Percentiles rank a stretch among this genome's conserved stretches.
Evolutionary conservation across 2,329 filamentous ascomycete genomes (phyloP).

Genomic region (Aquanectria penicillioides): DNA sequence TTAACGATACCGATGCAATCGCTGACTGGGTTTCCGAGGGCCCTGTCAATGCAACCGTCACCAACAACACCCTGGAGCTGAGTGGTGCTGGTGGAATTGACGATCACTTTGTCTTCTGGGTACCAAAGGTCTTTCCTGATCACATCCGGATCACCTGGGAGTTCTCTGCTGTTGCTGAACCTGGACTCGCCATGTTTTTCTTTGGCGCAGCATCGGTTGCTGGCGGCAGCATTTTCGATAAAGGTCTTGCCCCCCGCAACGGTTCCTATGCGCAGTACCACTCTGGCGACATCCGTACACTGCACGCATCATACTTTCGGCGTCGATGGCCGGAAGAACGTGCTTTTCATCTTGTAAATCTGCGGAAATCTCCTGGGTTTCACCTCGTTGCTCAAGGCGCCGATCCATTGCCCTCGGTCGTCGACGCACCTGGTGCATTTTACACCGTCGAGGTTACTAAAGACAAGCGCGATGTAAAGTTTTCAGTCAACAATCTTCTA

Average conservation of each 20-base stretch:
- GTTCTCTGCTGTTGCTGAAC: slow-evolving; percentile 30
- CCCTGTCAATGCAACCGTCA: slow-evolving; percentile 28
- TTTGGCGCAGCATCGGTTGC: slow-evolving; percentile 31
- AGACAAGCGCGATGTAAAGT: slow-evolving; percentile 28
- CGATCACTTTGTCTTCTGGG: slow-evolving; percentile 36
- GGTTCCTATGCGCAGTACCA: slow-evolving; percentile 38
- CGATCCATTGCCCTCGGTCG: slow-evolving; percentile 33
- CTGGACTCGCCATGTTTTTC: slow-evolving; percentile 37
- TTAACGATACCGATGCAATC: slow-evolving; percentile 26
- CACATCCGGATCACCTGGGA: slow-evolving; percentile 39
- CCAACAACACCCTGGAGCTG: slow-evolving; percentile 36
- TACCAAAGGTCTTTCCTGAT: slow-evolving; percentile 34
- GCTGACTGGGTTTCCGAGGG: slow-evolving; percentile 33
- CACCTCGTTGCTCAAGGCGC: slow-evolving; percentile 37
- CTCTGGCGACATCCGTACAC: slow-evolving; percentile 35
- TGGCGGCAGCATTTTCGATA: slow-evolving; percentile 37
- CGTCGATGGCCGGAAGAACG: slow-evolving; percentile 38
- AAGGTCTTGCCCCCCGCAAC: slow-evolving; percentile 30
- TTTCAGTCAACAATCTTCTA: slow-evolving; percentile 30
- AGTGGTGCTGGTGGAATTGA: slow-evolving; percentile 26
- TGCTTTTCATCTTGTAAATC: slow-evolving; percentile 35
- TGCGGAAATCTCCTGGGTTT: slow-evolving; percentile 37
- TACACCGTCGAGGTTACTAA: slow-evolving; percentile 38
- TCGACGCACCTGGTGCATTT: slow-evolving; percentile 31
- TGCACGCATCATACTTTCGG: slow-evolving; percentile 38